Conservation (phyloP, 2,329 filamentous ascomycete species). For the Fusarium albosuccineum region DNA sequence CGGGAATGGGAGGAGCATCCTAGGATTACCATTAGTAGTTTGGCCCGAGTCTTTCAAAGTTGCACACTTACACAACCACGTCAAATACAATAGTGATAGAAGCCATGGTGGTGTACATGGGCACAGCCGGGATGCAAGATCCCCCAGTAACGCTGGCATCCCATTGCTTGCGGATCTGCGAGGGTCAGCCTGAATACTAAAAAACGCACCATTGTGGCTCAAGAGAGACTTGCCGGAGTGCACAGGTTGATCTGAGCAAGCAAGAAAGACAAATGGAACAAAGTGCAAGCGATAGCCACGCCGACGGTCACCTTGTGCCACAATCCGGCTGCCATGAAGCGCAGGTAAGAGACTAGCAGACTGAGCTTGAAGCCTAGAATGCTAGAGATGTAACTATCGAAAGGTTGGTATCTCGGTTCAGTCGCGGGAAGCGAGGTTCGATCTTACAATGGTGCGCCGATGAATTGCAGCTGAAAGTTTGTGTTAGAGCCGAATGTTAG, state of each 20-base stretch:
- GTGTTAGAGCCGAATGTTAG: neutral
- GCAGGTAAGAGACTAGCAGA: conserved; percentile 59
- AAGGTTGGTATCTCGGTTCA: neutral
- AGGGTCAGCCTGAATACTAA: neutral
- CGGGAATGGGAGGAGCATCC: conserved; percentile 58
- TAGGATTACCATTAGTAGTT: conserved; percentile 33
- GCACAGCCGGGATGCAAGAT: conserved; percentile 55
- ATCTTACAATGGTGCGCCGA: conserved; percentile 58
- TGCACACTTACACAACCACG: conserved; percentile 53
- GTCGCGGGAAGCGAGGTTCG: neutral
- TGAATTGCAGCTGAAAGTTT: conserved; percentile 52
- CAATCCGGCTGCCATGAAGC: conserved; percentile 57
- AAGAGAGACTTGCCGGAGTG: conserved; percentile 45
- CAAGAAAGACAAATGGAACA: conserved; percentile 57
- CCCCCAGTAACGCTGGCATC: conserved; percentile 52
- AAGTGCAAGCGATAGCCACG: conserved; percentile 51
- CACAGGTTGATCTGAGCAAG: conserved; percentile 54
- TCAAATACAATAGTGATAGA: conserved; percentile 58
- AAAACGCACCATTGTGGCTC: fast-evolving
- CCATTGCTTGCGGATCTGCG: conserved; percentile 55
- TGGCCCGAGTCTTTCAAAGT: too few species aligned
- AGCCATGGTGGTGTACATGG: conserved; percentile 59
- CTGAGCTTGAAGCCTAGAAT: conserved; percentile 63
- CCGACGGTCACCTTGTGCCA: conserved; percentile 48
- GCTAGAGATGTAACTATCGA: conserved; percentile 54